phyloP scores from a whole-genome alignment of 192 early-diverging fungal genomes.

The Linnemannia exigua region DNA sequence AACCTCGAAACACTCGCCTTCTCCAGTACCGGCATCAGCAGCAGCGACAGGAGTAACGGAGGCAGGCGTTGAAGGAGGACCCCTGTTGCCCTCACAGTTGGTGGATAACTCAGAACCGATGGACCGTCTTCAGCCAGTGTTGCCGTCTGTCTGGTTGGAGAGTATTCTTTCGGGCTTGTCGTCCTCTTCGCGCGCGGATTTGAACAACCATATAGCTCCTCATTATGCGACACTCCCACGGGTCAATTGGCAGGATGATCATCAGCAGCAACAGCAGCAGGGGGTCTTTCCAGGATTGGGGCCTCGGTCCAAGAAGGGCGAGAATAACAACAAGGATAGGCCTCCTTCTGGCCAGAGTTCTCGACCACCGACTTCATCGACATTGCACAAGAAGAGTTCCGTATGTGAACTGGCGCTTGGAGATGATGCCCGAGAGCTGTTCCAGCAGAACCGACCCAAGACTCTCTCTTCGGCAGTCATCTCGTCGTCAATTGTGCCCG shows the following conservation, averaged over 20 bases:
- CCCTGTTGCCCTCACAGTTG: conserved; percentile 5
- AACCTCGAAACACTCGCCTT: not conserved
- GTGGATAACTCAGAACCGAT: conserved; percentile 25
- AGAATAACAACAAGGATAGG: not conserved
- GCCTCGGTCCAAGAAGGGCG: not conserved
- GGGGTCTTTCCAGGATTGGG: conserved; percentile 16
- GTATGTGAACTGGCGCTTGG: conserved; percentile 46
- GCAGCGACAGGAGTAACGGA: not conserved
- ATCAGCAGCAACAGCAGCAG: not conserved
- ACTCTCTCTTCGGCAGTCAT: conserved; percentile 39
- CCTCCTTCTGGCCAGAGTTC: not conserved
- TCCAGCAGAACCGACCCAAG: conserved; percentile 48
- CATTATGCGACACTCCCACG: conserved; percentile 50
- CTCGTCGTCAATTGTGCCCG: conserved; percentile 29
- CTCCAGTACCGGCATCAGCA: not conserved
- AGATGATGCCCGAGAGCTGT: conserved; percentile 36
- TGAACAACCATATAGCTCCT: conserved; percentile 9
- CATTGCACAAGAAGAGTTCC: conserved; percentile 22
- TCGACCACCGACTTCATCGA: not conserved
- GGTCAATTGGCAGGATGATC: conserved; percentile 12
- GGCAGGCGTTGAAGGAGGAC: no score
- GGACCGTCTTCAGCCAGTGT: conserved; percentile 17
- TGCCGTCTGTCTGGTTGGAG: conserved; percentile 49
- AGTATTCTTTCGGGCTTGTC: conserved; percentile 26
- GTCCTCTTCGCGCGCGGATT: conserved; percentile 18